Percentiles rank a stretch among this genome's conserved stretches.
phyloP scores from a whole-genome alignment of 1,284 basidiomycete genomes.

The Athelia sp. region DNA sequence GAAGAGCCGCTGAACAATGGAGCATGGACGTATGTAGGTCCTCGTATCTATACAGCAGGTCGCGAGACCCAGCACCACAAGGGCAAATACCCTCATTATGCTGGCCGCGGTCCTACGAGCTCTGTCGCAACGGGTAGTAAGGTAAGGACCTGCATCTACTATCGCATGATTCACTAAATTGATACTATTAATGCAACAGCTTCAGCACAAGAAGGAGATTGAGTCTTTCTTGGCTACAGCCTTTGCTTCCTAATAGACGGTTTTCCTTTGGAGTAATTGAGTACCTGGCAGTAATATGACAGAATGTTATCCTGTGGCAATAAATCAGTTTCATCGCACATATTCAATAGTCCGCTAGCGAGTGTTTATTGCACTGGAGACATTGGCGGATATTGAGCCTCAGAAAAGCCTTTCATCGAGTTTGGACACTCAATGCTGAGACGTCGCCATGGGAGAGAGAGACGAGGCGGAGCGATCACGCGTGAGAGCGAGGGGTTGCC shows the following conservation, averaged over 20 bases:
- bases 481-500: too few species aligned
- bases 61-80: conserved; percentile 88
- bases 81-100: conserved; percentile 83
- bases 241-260: conserved; percentile 33
- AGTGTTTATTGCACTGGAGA: too few species aligned
- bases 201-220: conserved; percentile 82
- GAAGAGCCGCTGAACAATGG: conserved; percentile 93
- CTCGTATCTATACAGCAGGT: conserved; percentile 79
- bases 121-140: conserved; percentile 91
- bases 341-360: too few species aligned
- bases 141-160: conserved; percentile 32
- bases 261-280: too few species aligned
- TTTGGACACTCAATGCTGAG: too few species aligned
- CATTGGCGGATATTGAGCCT: too few species aligned
- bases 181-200: conserved; percentile 32
- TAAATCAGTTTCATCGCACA: too few species aligned
- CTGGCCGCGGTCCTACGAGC: conserved; percentile 83
- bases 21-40: conserved; percentile 90
- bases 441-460: too few species aligned
- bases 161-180: neutral
- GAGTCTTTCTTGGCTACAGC: conserved; percentile 64
- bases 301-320: too few species aligned
- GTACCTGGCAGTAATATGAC: too few species aligned
- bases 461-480: too few species aligned
- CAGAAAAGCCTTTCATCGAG: too few species aligned